Percentiles rank a stretch among this genome's conserved stretches.
phyloP scores from a whole-genome alignment of 768 basidiomycete genomes.

The Suillus paluster region DNA sequence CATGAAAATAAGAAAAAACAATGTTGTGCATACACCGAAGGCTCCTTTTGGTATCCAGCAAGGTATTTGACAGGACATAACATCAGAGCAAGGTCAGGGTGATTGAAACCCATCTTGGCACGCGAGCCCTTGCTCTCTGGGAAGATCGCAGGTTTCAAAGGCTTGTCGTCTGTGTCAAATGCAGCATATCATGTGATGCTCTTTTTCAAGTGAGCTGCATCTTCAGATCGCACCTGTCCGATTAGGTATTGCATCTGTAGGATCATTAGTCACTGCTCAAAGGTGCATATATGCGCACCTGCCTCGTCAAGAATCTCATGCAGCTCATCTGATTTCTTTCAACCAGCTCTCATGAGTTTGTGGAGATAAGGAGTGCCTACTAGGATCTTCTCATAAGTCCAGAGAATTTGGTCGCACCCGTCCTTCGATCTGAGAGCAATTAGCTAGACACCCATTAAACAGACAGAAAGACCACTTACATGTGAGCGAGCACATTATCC shows the following conservation, averaged over 20 bases:
- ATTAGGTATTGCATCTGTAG: background rate
- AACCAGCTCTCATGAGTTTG: background rate
- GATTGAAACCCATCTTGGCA: slow-evolving; percentile 10
- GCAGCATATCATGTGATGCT: background rate
- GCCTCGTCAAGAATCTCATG: background rate
- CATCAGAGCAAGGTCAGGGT: background rate
- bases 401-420: background rate
- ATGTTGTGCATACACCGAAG: background rate
- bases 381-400: background rate
- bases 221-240: background rate
- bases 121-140: background rate
- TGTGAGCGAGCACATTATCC: background rate
- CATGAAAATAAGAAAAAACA: background rate
- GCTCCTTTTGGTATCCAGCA: background rate
- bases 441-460: background rate
- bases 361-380: background rate
- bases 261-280: background rate
- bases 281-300: background rate
- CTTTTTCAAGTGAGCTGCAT: background rate
- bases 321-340: background rate
- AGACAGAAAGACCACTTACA: background rate
- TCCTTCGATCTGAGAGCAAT: background rate
- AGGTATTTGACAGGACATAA: slow-evolving; percentile 4
- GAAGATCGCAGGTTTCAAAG: background rate
- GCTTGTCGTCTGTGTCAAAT: background rate